Evolutionary conservation across 1,284 basidiomycete genomes (phyloP), one percentile per base, ranked within the genome.

Genomic region (Stygiomarasmius scandens): DNA sequence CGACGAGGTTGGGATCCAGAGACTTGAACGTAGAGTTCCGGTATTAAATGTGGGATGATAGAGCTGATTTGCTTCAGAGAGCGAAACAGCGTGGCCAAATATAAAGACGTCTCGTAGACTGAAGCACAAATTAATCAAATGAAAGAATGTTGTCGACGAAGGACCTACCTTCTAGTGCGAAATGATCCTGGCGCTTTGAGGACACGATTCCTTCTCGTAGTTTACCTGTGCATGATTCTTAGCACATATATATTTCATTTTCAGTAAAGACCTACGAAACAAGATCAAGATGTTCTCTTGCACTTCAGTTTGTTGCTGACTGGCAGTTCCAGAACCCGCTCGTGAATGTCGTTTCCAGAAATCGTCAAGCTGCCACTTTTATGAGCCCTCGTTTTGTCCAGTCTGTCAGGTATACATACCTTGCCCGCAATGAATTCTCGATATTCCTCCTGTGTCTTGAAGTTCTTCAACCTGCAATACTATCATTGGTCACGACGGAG

Each of bases 61-160:
- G 86, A 80, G 2, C 78, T 79, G 4, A 82, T 81, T 69, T 90
- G 84, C 25, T 74, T 74, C 0, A 81, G 75, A 2, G 80, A 81
- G 53, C 78, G 74, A 71, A 89, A 90, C 16, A 88, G 62, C 22
- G 81, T 72, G 22, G 86, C 79, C 25, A 89, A 76, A 66, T 78
- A 80, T n/a, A 90, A 73, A 0, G 88, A 90, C 2, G 80, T 86
- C 71, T 90, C 85, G 66, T 89, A 90, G 3, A 82, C 88, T 90
- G 64, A 16, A 43, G n/a, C n/a, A 49, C 41, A 32, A 12, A 16
- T 14, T 32, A 8, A 29, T 20, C 24, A 43, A n/a, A 45, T 50
- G 53, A 29, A 38, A 38, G 27, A 41, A 29, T 24, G 22, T 44
- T 20, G 14, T 46, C 43, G 43, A 22, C 19, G 16, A 12, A 6